These are phyloP conservation scores for Handroanthus guayacan DNA, from an alignment of 257 asterid genomes.

Conservation along the genomic window DNA sequence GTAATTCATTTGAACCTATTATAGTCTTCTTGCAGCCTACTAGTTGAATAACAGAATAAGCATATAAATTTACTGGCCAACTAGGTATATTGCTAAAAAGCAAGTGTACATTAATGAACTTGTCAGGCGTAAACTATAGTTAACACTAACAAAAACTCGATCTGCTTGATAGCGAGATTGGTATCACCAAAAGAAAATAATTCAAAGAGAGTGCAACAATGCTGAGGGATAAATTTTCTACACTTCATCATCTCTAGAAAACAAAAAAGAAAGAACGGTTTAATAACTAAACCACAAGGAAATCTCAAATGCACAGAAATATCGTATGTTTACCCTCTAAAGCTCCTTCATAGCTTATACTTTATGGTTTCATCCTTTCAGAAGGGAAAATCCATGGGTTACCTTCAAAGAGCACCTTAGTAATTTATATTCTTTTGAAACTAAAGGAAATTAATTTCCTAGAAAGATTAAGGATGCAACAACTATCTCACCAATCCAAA, in stretches of 20 bases:
- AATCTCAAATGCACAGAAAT: neutral
- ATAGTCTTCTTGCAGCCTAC: too few relatives aligned
- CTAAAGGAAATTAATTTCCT: neutral
- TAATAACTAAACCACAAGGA: neutral
- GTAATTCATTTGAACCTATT: too few relatives aligned
- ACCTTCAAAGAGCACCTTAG: neutral
- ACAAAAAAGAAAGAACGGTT: neutral
- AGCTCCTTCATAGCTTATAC: neutral
- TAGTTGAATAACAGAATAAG: too few relatives aligned
- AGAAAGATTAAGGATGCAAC: neutral
- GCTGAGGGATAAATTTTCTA: neutral
- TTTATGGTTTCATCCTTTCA: neutral
- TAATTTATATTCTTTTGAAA: neutral
- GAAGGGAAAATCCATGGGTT: neutral
- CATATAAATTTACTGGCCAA: neutral
- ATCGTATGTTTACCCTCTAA: neutral
- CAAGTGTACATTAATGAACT: neutral
- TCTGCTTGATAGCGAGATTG: neutral
- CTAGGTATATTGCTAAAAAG: neutral
- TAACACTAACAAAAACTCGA: neutral
- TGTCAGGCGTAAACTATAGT: neutral
- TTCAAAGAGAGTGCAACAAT: neutral
- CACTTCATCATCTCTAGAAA: neutral
- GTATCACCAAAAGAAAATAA: neutral
- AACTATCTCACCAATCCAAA: slow-evolving; percentile 2